phyloP scores from a whole-genome alignment of 768 basidiomycete species.

The Gloeopeniophorella convolvens region DNA sequence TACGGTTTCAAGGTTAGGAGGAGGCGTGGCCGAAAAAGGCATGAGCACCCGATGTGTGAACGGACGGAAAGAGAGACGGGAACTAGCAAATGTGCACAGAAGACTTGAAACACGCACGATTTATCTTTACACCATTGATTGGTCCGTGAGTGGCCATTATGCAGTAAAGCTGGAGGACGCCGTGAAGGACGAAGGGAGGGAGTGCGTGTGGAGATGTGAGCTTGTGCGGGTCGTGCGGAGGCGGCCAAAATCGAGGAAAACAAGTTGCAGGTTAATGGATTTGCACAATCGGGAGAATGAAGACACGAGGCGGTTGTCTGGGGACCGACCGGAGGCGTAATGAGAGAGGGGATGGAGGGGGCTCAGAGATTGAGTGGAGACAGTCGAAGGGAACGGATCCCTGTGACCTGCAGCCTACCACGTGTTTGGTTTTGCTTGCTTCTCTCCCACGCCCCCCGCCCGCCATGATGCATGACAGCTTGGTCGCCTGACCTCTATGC shows the following conservation, averaged over 20 bases:
- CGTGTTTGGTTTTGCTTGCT: slow-evolving; percentile 22
- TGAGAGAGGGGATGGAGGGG: slow-evolving; percentile 11
- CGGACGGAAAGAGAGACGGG: slow-evolving; percentile 19
- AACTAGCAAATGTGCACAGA: slow-evolving; percentile 4
- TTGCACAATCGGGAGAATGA: slow-evolving; percentile 4
- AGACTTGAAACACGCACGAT: slow-evolving; percentile 46
- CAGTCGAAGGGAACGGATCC: slow-evolving; percentile 14
- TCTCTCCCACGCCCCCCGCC: slow-evolving; percentile 14
- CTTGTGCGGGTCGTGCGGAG: slow-evolving; percentile 2
- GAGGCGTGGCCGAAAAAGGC: slow-evolving; percentile 19
- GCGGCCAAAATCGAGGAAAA: slow-evolving; percentile 6
- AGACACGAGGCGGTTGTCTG: slow-evolving; percentile 8
- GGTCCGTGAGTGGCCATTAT: slow-evolving; percentile 64
- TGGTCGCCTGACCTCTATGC: slow-evolving; percentile 12
- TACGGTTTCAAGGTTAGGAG: slow-evolving; percentile 13
- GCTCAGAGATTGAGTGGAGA: slow-evolving; percentile 15
- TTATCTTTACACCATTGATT: slow-evolving; percentile 80
- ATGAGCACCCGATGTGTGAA: slow-evolving; percentile 27
- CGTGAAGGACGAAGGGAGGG: not conserved
- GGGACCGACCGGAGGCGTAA: slow-evolving; percentile 1
- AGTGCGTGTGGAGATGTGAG: slow-evolving; percentile 13
- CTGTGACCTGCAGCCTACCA: slow-evolving; percentile 15
- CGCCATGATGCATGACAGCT: not conserved
- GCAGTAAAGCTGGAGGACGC: not conserved
- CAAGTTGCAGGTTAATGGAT: not conserved